Conservation (phyloP, 192 early-diverging fungal species). For the Paraglomus occultum region DNA sequence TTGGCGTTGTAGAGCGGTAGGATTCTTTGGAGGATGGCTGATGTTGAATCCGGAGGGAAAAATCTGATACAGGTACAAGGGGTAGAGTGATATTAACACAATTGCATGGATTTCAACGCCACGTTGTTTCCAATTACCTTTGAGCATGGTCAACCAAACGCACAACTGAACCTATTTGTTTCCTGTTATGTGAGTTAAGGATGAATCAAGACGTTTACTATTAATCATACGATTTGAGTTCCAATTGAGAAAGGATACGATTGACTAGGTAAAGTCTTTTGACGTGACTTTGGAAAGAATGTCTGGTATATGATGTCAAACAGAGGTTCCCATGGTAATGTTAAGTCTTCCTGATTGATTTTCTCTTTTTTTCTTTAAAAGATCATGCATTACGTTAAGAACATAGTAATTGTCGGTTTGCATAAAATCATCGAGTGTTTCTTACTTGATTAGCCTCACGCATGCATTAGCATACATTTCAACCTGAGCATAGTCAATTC, state of each 20-base stretch:
- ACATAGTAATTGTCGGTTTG: not conserved
- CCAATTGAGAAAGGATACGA: constrained; percentile 39
- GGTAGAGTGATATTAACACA: not conserved
- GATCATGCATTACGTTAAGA: not conserved
- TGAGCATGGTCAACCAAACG: constrained; percentile 52
- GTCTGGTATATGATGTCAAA: constrained; percentile 59
- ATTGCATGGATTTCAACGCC: constrained; percentile 30
- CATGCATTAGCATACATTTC: constrained; percentile 58
- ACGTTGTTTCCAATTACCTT: constrained; percentile 40
- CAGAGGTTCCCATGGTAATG: constrained; percentile 74
- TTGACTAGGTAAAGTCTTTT: constrained; percentile 58
- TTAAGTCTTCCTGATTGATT: constrained; percentile 60
- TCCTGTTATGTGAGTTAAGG: constrained; percentile 34
- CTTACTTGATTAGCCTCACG: constrained; percentile 68
- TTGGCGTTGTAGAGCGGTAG: constrained; percentile 73
- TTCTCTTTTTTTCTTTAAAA: constrained; percentile 58
- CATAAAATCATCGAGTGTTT: not conserved
- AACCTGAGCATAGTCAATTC: constrained; percentile 68
- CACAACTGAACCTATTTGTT: constrained; percentile 47
- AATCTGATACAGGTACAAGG: constrained; percentile 41
- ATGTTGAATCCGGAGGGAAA: constrained; percentile 63
- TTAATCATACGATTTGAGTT: not conserved
- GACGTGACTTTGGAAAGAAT: constrained; percentile 66
- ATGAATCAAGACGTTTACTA: constrained; percentile 30
- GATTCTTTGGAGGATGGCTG: constrained; percentile 76